A percentile compares a stretch with the other conserved stretches of the same genome.
These are phyloP conservation scores for Cupressus sempervirens DNA, from an alignment of 75 land plant species.

Conservation along the genomic window DNA sequence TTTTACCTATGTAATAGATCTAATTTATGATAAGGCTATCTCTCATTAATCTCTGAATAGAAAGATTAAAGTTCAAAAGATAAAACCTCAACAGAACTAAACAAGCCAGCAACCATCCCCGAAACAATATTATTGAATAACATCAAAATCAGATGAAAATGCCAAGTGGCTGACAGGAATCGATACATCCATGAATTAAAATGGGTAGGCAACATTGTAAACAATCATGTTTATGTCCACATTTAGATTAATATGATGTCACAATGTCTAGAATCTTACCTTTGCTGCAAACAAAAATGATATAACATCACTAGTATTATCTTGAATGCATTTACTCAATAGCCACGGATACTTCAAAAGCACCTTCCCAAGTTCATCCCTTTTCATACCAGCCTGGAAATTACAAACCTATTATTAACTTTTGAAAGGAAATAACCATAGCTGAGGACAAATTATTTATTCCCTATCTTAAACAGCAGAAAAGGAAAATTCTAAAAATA, in stretches of 20 bases:
- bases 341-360: constrained; percentile 85
- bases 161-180: not conserved
- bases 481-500: not conserved
- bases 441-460: not conserved
- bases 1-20: too few relatives aligned
- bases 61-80: not conserved
- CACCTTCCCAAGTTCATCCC: constrained; percentile 53
- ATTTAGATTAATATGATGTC: not conserved
- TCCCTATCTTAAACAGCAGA: not conserved
- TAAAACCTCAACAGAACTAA: not conserved
- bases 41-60: not conserved
- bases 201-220: not conserved
- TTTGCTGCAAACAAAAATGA: constrained; percentile 45
- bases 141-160: not conserved
- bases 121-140: too few relatives aligned
- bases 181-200: not conserved
- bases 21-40: not conserved
- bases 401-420: constrained; percentile 2
- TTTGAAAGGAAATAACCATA: constrained; percentile 1
- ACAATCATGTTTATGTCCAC: not conserved
- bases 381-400: constrained; percentile 44
- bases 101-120: not conserved
- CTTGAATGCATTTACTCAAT: constrained; percentile 55
- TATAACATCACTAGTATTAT: constrained; percentile 39
- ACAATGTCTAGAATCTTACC: constrained; percentile 33